Conservation (phyloP, 2,329 filamentous ascomycete genomes). For the Trematosphaeria pertusa region DNA sequence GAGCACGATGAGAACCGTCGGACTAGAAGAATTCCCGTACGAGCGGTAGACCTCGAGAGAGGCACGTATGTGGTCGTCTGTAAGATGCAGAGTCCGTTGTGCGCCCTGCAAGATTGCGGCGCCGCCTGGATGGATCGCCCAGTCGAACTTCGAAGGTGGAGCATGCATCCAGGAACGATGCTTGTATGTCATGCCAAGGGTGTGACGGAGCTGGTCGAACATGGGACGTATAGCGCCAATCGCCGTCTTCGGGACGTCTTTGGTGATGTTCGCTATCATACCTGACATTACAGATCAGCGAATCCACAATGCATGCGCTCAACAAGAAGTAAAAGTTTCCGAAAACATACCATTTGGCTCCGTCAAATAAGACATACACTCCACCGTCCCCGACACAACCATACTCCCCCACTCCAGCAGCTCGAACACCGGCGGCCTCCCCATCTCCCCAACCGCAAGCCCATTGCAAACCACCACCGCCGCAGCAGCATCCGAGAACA, state of each 20-base stretch:
- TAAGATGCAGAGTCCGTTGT: conserved; percentile 64
- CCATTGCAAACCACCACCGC: conserved; percentile 70
- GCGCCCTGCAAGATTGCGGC: conserved; percentile 70
- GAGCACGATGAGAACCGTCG: conserved; percentile 73
- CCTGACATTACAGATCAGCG: conserved; percentile 11
- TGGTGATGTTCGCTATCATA: conserved; percentile 30
- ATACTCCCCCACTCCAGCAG: conserved; percentile 71
- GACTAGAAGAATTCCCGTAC: conserved; percentile 71
- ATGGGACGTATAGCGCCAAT: conserved; percentile 32
- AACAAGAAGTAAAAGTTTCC: too few species aligned
- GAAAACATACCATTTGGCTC: conserved; percentile 69
- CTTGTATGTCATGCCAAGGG: conserved; percentile 28
- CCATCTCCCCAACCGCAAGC: conserved; percentile 53
- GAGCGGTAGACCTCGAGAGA: conserved; percentile 73
- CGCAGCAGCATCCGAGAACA: conserved; percentile 76
- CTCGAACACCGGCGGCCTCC: conserved; percentile 57
- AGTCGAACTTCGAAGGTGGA: conserved; percentile 69
- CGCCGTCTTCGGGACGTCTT: conserved; percentile 27
- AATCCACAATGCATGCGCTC: background rate
- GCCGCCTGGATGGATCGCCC: conserved; percentile 76
- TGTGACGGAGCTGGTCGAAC: conserved; percentile 37
- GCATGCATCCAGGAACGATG: conserved; percentile 28
- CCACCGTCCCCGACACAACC: conserved; percentile 66
- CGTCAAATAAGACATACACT: conserved; percentile 70
- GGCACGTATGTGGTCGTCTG: conserved; percentile 70